These are phyloP conservation scores for Lachnellula occidentalis DNA, from an alignment of 2,329 filamentous ascomycete genomes.

Conservation along the genomic window DNA sequence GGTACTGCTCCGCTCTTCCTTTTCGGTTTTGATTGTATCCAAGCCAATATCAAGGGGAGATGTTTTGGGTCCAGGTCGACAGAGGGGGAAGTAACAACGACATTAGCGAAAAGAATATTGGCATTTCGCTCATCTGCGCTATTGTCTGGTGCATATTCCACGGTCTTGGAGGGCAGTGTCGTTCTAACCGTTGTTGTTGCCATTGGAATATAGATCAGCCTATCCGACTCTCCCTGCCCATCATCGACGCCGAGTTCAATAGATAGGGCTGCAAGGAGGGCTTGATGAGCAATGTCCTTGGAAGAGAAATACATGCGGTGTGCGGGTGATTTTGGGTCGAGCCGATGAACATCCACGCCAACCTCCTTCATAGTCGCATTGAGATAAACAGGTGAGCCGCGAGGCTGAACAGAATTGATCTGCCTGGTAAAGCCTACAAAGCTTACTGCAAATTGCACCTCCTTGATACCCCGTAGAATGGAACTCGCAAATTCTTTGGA, in stretches of 20 bases:
- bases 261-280: slow-evolving; percentile 83
- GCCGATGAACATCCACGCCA: slow-evolving; percentile 82
- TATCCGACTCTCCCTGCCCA: slow-evolving; percentile 77
- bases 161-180: slow-evolving; percentile 88
- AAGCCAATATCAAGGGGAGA: slow-evolving; percentile 74
- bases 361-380: slow-evolving; percentile 96
- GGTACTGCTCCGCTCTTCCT: slow-evolving; percentile 38
- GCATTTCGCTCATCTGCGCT: slow-evolving; percentile 80
- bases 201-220: slow-evolving; percentile 93
- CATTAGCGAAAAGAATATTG: slow-evolving; percentile 93
- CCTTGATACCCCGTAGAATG: slow-evolving; percentile 85
- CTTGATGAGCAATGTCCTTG: slow-evolving; percentile 91
- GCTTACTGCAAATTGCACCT: slow-evolving; percentile 92
- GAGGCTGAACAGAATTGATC: slow-evolving; percentile 61
- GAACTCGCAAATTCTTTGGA: slow-evolving; percentile 90
- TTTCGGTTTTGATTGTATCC: slow-evolving; percentile 56
- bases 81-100: slow-evolving; percentile 92
- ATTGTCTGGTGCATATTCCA: slow-evolving; percentile 69
- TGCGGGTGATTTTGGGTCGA: slow-evolving; percentile 87
- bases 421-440: slow-evolving; percentile 83
- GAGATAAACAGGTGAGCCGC: slow-evolving; percentile 67
- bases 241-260: slow-evolving; percentile 90
- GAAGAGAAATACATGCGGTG: slow-evolving; percentile 98
- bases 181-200: slow-evolving; percentile 92
- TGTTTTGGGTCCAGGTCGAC: slow-evolving; percentile 90